phyloP scores from a whole-genome alignment of 108 stramenopile species.

The Cylindrotheca fusiformis region DNA sequence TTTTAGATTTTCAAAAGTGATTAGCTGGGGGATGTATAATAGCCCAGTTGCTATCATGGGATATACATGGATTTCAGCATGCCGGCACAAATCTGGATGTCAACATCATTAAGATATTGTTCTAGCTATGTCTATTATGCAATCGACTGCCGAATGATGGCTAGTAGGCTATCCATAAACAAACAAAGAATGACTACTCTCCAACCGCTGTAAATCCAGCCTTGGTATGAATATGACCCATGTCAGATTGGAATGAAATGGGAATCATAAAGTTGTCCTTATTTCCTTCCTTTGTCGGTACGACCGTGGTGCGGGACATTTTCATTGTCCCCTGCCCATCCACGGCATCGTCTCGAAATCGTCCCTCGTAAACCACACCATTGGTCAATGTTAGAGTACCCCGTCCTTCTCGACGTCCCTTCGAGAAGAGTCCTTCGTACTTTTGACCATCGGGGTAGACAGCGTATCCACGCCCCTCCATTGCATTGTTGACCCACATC shows the following conservation, averaged over 20 bases:
- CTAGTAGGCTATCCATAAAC: no score
- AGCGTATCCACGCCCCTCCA: conserved; percentile 87
- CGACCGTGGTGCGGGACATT: conserved; percentile 62
- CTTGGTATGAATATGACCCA: conserved; percentile 78
- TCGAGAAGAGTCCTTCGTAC: conserved; percentile 80
- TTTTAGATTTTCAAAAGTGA: no score
- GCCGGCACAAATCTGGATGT: no score
- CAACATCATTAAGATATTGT: no score
- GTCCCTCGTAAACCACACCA: conserved; percentile 85
- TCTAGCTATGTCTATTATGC: no score
- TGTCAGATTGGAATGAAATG: conserved; percentile 82
- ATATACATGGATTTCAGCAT: no score
- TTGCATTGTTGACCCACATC: conserved; percentile 80
- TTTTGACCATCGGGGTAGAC: conserved; percentile 83
- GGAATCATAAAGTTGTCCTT: conserved; percentile 87
- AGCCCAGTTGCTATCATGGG: no score
- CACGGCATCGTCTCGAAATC: conserved; percentile 88
- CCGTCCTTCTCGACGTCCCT: conserved; percentile 81
- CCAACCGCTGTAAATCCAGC: conserved; percentile 81
- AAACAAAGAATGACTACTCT: conserved; percentile 34
- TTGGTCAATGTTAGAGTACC: conserved; percentile 85
- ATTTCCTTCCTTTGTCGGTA: conserved; percentile 36
- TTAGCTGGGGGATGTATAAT: no score
- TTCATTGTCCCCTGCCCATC: conserved; percentile 92
- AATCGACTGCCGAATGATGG: no score